Conservation (phyloP, 23 red algal genomes). For the Gracilariopsis chorda region DNA sequence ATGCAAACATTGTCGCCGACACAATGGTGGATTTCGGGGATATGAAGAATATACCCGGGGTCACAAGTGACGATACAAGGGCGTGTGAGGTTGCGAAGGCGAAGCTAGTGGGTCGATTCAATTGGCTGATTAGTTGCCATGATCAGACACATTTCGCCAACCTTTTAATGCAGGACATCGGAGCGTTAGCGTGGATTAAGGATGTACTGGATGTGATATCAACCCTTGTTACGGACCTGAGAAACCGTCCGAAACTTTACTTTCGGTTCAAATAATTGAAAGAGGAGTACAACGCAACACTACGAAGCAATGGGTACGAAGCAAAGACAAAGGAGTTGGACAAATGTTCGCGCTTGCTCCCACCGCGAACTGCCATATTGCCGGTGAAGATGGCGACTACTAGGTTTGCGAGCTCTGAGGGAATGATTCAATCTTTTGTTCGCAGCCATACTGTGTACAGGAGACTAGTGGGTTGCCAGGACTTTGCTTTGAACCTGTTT, state of each 20-base stretch:
- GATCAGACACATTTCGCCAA: neutral
- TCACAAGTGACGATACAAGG: neutral
- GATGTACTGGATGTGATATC: neutral
- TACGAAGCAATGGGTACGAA: too few relatives aligned
- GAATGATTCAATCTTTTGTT: neutral
- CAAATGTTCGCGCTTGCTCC: neutral
- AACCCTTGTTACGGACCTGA: neutral
- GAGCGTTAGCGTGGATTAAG: neutral
- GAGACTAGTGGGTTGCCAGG: neutral
- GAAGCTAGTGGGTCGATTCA: neutral
- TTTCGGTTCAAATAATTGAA: neutral
- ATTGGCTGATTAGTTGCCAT: neutral
- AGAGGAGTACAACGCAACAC: neutral
- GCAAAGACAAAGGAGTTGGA: too few relatives aligned
- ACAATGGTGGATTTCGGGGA: neutral
- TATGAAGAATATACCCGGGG: neutral
- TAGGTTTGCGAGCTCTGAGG: neutral
- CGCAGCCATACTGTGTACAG: neutral
- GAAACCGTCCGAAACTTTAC: neutral
- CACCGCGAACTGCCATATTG: neutral
- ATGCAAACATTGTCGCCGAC: neutral
- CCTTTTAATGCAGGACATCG: neutral
- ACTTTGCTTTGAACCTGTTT: neutral
- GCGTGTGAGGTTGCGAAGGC: neutral
- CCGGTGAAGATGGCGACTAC: neutral